These are phyloP conservation scores for Tulasnella sp. DNA, from an alignment of 768 basidiomycete species.

Conservation along the genomic window DNA sequence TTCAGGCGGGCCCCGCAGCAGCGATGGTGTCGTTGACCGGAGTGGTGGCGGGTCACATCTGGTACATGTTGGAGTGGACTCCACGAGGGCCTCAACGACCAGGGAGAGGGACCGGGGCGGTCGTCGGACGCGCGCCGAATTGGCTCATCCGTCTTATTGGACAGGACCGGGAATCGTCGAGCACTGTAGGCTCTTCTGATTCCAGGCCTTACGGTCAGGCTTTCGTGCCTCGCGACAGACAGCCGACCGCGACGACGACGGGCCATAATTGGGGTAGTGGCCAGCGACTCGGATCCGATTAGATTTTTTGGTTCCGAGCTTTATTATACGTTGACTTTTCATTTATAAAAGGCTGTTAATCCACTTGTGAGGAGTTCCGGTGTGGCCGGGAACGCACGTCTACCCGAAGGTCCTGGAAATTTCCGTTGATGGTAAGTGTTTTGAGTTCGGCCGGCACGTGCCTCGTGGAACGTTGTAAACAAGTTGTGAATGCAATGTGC, in stretches of 20 bases:
- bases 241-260: constrained; percentile 38
- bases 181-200: constrained; percentile 44
- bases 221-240: constrained; percentile 38
- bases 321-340: background rate
- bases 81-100: constrained; percentile 57
- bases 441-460: background rate
- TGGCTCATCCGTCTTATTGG: constrained; percentile 62
- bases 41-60: constrained; percentile 74
- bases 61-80: constrained; percentile 56
- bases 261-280: constrained; percentile 62
- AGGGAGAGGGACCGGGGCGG: constrained; percentile 50
- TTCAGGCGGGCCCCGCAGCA: constrained; percentile 55
- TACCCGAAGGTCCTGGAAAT: background rate
- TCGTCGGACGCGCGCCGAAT: constrained; percentile 57
- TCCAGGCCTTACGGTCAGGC: constrained; percentile 44
- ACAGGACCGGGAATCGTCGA: constrained; percentile 43
- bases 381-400: background rate
- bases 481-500: background rate
- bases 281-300: constrained; percentile 51
- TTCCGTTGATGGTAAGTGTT: background rate
- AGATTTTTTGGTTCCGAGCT: background rate
- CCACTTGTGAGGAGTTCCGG: background rate
- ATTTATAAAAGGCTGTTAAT: background rate
- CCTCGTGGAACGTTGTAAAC: background rate
- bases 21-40: constrained; percentile 67